Conservation (phyloP, 1,284 basidiomycete species). For the Megacollybia platyphylla region DNA sequence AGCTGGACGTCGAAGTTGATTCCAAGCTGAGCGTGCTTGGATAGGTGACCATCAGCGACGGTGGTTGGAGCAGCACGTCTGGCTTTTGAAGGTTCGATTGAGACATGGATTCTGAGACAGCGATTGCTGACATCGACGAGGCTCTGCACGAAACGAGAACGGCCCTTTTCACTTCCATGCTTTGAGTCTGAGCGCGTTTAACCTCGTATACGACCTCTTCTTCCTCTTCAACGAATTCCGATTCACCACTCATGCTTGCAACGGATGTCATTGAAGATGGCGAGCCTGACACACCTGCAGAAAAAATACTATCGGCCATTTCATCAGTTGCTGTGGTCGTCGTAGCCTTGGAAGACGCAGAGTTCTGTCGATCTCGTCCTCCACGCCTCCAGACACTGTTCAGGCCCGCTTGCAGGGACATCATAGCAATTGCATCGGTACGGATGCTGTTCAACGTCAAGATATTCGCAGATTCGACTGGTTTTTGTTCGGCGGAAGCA, state of each 20-base stretch:
- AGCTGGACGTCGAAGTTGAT: slow-evolving; percentile 20
- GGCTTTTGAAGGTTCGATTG: slow-evolving; percentile 2
- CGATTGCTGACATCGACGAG: slow-evolving; percentile 7
- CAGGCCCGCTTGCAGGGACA: slow-evolving; percentile 11
- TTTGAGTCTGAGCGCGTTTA: slow-evolving; percentile 29
- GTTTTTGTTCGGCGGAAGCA: no score
- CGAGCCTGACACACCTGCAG: neutral
- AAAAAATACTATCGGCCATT: slow-evolving; percentile 3
- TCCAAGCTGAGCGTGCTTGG: slow-evolving; percentile 20
- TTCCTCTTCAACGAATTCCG: slow-evolving; percentile 13
- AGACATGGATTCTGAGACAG: slow-evolving; percentile 11
- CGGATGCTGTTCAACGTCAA: no score
- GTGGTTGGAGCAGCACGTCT: slow-evolving; percentile 9
- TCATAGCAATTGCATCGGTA: slow-evolving; percentile 1
- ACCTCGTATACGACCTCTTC: slow-evolving; percentile 25
- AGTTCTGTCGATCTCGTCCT: slow-evolving; percentile 8
- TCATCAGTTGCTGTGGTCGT: neutral
- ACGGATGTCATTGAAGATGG: slow-evolving; percentile 15
- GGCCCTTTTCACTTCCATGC: slow-evolving; percentile 32
- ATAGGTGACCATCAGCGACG: slow-evolving; percentile 19
- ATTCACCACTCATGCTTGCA: slow-evolving; percentile 10
- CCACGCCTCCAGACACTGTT: slow-evolving; percentile 10
- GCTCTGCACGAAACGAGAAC: slow-evolving; percentile 20
- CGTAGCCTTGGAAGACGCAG: slow-evolving; percentile 3
- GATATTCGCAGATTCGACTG: no score